Evolutionary conservation across 768 basidiomycete genomes (phyloP).

Genomic region (Inosperma sp.): DNA sequence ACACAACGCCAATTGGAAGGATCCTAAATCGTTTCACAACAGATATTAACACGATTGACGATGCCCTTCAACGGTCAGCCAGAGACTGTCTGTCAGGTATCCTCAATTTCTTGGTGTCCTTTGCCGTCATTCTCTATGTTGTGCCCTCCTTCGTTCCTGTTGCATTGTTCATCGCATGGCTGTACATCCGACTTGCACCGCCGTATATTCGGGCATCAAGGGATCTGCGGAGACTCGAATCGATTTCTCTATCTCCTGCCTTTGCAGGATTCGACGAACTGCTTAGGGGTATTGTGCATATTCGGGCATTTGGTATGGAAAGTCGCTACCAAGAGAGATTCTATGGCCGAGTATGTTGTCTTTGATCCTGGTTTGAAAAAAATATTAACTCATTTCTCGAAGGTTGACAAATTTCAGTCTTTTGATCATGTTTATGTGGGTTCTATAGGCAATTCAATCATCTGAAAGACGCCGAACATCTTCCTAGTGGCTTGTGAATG

Average conservation of each 20-base stretch:
- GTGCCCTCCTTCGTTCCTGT: conserved; percentile 64
- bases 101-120: conserved; percentile 59
- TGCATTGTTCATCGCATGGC: conserved; percentile 62
- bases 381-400: not conserved
- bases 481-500: conserved; percentile 58
- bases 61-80: conserved; percentile 52
- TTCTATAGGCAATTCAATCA: conserved; percentile 8
- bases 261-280: conserved; percentile 74
- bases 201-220: conserved; percentile 57
- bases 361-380: not conserved
- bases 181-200: conserved; percentile 61
- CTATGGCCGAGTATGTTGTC: conserved; percentile 44
- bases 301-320: conserved; percentile 72
- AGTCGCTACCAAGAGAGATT: conserved; percentile 59
- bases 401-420: conserved; percentile 64
- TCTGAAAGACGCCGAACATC: conserved; percentile 19
- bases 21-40: conserved; percentile 78
- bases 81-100: conserved; percentile 51
- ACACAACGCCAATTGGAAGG: conserved; percentile 68
- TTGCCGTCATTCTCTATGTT: conserved; percentile 56
- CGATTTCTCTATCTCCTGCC: conserved; percentile 62
- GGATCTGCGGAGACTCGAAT: conserved; percentile 64
- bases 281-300: conserved; percentile 58
- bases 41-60: conserved; percentile 73
- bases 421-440: conserved; percentile 69